These are phyloP conservation scores for Candida tetrigidarum DNA, from an alignment of 1,139 yeast genomes.

Conservation along the genomic window DNA sequence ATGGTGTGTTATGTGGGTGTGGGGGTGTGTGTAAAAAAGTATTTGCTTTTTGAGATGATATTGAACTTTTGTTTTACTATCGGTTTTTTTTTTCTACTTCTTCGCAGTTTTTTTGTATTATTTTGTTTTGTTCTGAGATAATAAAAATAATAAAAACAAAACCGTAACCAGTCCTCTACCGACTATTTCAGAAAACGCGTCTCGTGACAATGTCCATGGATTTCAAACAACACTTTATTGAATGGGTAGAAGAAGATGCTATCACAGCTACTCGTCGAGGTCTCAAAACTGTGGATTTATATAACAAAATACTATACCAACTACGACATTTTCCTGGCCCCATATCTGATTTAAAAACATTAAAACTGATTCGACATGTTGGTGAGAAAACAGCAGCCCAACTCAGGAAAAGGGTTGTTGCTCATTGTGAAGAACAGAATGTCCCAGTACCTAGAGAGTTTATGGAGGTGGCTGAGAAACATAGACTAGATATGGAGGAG, in stretches of 20 bases:
- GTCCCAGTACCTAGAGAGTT: conserved; percentile 44
- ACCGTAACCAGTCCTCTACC: not conserved
- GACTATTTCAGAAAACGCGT: not conserved
- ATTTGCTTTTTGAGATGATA: not conserved
- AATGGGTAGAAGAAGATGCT: conserved; percentile 58
- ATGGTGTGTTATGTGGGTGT: conserved; percentile 16
- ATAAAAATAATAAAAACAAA: not conserved
- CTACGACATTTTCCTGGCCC: conserved; percentile 44
- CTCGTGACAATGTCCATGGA: conserved; percentile 8
- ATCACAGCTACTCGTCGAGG: conserved; percentile 45
- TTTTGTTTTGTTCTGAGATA: no score
- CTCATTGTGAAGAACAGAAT: conserved; percentile 51
- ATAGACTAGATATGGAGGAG: conserved; percentile 15
- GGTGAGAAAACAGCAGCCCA: conserved; percentile 64
- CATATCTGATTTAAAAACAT: conserved; percentile 53
- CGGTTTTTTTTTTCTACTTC: not conserved
- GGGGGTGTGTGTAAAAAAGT: not conserved
- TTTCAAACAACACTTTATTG: conserved; percentile 14
- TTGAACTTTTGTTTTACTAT: not conserved
- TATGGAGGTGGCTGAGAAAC: conserved; percentile 15
- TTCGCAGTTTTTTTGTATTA: not conserved
- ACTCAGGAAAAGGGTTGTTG: conserved; percentile 44
- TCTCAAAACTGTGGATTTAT: conserved; percentile 47
- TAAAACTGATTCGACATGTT: conserved; percentile 54
- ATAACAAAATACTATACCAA: conserved; percentile 52